Conservation (phyloP, 2,329 filamentous ascomycete genomes). For the Pseudonectria foliicola region DNA sequence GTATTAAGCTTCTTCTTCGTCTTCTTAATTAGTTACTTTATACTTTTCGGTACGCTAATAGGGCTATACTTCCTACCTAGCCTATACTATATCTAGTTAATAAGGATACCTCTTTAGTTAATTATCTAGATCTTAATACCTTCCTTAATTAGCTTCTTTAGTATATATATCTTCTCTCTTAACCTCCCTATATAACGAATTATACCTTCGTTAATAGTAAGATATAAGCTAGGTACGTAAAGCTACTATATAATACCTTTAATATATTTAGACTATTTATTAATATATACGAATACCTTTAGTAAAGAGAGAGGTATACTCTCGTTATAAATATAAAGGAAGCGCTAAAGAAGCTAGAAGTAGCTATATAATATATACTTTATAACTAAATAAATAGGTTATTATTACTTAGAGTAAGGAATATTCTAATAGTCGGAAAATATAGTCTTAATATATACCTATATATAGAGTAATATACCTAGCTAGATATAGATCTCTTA, state of each 20-base stretch:
- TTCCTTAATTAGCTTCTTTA: not conserved
- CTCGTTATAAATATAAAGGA: not conserved
- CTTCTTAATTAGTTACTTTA: no score
- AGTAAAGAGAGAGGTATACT: not conserved
- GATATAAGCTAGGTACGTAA: not conserved
- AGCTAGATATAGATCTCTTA: not conserved
- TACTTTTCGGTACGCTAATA: not conserved
- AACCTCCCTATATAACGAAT: not conserved
- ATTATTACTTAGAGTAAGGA: not conserved
- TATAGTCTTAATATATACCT: conserved; percentile 1
- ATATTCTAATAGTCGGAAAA: conserved; percentile 1
- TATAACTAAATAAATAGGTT: not conserved
- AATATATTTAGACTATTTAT: conserved; percentile 1
- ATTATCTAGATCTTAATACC: conserved; percentile 3
- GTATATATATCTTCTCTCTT: conserved; percentile 1
- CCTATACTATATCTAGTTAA: conserved; percentile 1
- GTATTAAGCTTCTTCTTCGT: no score
- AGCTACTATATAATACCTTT: not conserved
- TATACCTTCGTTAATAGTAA: conserved; percentile 2
- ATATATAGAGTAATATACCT: conserved; percentile 4
- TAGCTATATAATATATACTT: conserved; percentile 1
- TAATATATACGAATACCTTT: not conserved
- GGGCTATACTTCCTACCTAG: not conserved
- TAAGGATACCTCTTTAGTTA: conserved; percentile 1
- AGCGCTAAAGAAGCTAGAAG: not conserved